A percentile compares a stretch with the other conserved stretches of the same genome.
Conservation (phyloP, 371 early-diverging fungal genomes). For the Cokeromyces recurvatus region DNA sequence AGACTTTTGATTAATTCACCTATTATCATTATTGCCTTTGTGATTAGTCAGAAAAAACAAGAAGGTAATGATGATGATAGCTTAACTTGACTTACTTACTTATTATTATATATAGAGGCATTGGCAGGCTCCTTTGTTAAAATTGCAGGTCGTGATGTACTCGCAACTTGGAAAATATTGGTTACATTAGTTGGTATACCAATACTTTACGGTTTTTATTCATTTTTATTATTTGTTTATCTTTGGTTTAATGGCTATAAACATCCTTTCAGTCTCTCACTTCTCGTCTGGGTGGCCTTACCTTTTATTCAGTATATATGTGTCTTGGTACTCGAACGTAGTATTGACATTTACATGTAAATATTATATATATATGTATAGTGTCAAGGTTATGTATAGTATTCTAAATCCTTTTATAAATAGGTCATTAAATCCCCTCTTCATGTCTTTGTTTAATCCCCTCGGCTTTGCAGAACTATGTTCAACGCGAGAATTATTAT, state of each 20-base stretch:
- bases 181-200: constrained; percentile 62
- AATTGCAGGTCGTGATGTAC: constrained; percentile 78
- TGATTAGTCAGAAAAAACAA: constrained; percentile 59
- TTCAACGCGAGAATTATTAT: constrained; percentile 19
- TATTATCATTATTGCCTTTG: constrained; percentile 49
- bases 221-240: constrained; percentile 25
- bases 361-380: not conserved
- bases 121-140: constrained; percentile 78
- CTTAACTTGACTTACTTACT: not conserved
- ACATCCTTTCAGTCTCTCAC: constrained; percentile 12
- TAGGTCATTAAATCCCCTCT: constrained; percentile 15
- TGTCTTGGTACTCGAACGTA: constrained; percentile 53
- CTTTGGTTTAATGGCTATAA: constrained; percentile 9
- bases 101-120: constrained; percentile 54
- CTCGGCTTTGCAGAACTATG: constrained; percentile 15
- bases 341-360: constrained; percentile 54
- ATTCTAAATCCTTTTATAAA: too few relatives aligned
- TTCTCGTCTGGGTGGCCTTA: constrained; percentile 30
- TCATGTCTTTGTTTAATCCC: constrained; percentile 21
- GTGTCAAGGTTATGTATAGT: too few relatives aligned
- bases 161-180: constrained; percentile 86
- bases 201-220: constrained; percentile 56
- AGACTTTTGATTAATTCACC: constrained; percentile 62
- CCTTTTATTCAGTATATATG: constrained; percentile 52
- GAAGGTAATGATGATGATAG: constrained; percentile 22